Conservation (phyloP, 208 protist species). For the Trypanosomatidae sp. region DNA sequence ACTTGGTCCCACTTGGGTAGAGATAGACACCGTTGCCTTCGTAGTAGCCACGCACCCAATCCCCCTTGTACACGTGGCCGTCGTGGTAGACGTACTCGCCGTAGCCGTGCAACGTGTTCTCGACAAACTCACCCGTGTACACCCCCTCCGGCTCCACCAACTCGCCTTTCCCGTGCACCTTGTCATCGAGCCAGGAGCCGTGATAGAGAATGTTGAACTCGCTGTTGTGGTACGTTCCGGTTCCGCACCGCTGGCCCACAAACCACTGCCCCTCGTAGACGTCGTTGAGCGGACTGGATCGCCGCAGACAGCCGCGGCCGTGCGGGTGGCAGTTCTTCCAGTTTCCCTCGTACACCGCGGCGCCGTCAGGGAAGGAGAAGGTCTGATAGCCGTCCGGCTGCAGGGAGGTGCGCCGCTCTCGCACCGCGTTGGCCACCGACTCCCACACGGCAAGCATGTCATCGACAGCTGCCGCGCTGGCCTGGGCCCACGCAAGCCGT, state of each 20-base stretch:
- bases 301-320: slow-evolving; percentile 72
- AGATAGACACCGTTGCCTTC: slow-evolving; percentile 75
- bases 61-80: slow-evolving; percentile 90
- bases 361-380: slow-evolving; percentile 78
- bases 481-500: slow-evolving; percentile 41
- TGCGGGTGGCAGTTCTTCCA: slow-evolving; percentile 89
- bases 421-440: slow-evolving; percentile 46
- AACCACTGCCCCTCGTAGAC: slow-evolving; percentile 92
- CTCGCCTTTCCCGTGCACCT: slow-evolving; percentile 80
- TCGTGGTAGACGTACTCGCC: slow-evolving; percentile 88
- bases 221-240: slow-evolving; percentile 55
- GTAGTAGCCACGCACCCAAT: slow-evolving; percentile 75
- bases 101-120: slow-evolving; percentile 78
- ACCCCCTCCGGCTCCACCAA: slow-evolving; percentile 80
- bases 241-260: slow-evolving; percentile 70
- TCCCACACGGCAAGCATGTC: slow-evolving; percentile 50
- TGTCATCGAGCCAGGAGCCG: slow-evolving; percentile 82
- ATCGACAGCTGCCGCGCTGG: slow-evolving; percentile 39
- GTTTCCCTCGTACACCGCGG: slow-evolving; percentile 83
- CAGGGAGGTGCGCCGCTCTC: slow-evolving; percentile 58
- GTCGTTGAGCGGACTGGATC: slow-evolving; percentile 46
- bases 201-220: slow-evolving; percentile 73
- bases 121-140: slow-evolving; percentile 79
- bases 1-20: slow-evolving; percentile 70
- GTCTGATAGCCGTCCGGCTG: slow-evolving; percentile 77